Conservation (phyloP, 2,329 filamentous ascomycete species). For the Colletotrichum higginsianum region DNA sequence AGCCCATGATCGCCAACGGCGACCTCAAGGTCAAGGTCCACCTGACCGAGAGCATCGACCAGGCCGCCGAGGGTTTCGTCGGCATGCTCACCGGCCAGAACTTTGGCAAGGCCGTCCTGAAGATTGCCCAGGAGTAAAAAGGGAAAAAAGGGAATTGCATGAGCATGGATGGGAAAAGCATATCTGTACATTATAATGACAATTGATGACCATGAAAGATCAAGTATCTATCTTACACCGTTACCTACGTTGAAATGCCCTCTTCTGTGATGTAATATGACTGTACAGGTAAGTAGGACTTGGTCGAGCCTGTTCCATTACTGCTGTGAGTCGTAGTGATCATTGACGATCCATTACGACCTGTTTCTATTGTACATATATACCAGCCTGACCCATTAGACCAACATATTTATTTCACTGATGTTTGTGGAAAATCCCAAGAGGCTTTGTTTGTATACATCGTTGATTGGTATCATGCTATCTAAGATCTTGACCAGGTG, state of each 20-base stretch:
- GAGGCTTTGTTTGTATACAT: too few species aligned
- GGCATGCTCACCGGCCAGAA: constrained; percentile 85
- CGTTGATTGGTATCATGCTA: not conserved
- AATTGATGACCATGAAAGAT: constrained; percentile 29
- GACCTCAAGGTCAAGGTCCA: constrained; percentile 79
- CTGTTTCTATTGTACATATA: too few species aligned
- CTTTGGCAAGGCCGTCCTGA: constrained; percentile 88
- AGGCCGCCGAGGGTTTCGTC: constrained; percentile 80
- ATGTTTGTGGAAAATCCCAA: too few species aligned
- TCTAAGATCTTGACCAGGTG: not conserved
- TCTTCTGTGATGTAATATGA: too few species aligned
- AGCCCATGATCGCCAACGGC: constrained; percentile 83
- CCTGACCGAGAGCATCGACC: constrained; percentile 83
- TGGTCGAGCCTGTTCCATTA: too few species aligned
- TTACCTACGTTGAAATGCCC: too few species aligned
- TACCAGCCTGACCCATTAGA: too few species aligned
- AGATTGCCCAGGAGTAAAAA: constrained; percentile 57
- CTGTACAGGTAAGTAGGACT: too few species aligned
- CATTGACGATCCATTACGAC: too few species aligned
- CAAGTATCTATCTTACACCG: too few species aligned
- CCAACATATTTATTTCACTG: too few species aligned
- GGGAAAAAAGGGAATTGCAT: not conserved
- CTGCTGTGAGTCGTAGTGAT: too few species aligned
- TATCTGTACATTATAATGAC: constrained; percentile 39
- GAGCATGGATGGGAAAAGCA: not conserved